phyloP scores from a whole-genome alignment of 257 asterid species.

The Forsythia viridissima region DNA sequence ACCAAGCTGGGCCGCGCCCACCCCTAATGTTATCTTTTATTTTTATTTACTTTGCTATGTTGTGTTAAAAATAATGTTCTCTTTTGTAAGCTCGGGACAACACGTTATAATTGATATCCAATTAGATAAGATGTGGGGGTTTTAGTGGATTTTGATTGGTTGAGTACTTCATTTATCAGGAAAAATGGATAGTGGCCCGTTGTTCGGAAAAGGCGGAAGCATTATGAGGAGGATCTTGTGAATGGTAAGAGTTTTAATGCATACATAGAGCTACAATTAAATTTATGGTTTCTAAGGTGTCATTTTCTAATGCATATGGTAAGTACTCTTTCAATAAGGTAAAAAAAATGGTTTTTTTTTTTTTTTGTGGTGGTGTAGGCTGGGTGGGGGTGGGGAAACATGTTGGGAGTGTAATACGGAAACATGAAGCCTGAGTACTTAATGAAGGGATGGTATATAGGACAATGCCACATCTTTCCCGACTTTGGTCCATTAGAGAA shows the following conservation, averaged over 20 bases:
- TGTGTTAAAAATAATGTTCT: no score
- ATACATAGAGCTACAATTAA: constrained; percentile 20
- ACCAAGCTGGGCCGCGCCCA: no score
- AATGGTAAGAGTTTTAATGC: constrained; percentile 36
- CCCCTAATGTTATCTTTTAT: no score
- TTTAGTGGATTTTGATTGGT: constrained; percentile 12
- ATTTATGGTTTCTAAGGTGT: constrained; percentile 1
- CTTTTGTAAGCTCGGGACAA: no score
- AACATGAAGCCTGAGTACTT: neutral
- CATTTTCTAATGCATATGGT: constrained; percentile 18
- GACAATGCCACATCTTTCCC: neutral
- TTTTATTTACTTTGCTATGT: no score
- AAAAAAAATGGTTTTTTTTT: neutral
- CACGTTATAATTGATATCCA: neutral
- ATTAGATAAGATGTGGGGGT: neutral
- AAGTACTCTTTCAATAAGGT: constrained; percentile 6
- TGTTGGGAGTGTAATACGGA: neutral
- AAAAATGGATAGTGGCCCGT: constrained; percentile 29
- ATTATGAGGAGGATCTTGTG: constrained; percentile 15
- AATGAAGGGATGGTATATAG: neutral
- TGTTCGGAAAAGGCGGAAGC: constrained; percentile 23
- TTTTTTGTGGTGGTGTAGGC: no score
- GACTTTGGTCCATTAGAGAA: neutral
- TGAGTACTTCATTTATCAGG: constrained; percentile 40
- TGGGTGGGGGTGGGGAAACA: no score